Base-by-base conservation (phyloP, 768 basidiomycete genomes). In the Coprinopsis marcescibilis region DNA sequence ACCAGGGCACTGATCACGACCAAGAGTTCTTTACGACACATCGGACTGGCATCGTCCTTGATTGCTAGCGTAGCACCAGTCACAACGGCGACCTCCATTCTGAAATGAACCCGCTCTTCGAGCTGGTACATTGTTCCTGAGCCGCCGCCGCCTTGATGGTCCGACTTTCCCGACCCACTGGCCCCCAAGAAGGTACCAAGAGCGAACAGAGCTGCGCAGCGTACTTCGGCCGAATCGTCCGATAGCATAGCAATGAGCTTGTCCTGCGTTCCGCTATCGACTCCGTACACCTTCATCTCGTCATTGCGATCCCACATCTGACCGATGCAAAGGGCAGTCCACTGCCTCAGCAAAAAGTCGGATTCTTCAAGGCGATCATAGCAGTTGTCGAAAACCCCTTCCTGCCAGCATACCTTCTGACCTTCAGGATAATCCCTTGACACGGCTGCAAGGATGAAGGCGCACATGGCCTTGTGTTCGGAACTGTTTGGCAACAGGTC, bases 401-500 rank as follows among this genome's bases (percentile, higher is more conserved):
- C 87, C 51, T 75, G 70, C 67, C 85, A 80, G 62, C 91, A 94
- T 2, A 90, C 90, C 43, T 77, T 75, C 65, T 98, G 93, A 4
- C 94, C 94, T 2, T 76, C 75, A n/a, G 78, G 76, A 60, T 85
- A 90, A 57, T 91, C 92, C n/a, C 95, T 82, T 32, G 87, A 83
- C 41, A 96, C 82, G 12, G 92, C 82, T 19, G 87, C 78, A 21
- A 98, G 81, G 55, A 97, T 93, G 68, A 98, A 98, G 1, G 92
- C 89, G 61, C 94, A 98, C 95, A 98, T 98, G 1, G 96, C 93
- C 54, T 90, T 89, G 64, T 97, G 93, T 61, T 98, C 96, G 3
- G 88, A 86, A 42, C 83, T 81, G 64, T 99, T 96, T 0, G 94
- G 93, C n/a, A 97, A 79, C 33, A 77, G 61, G 26, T 72, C 71